Base-by-base conservation (phyloP, 78 protist species). In the Chrysochromulina tobinii region DNA sequence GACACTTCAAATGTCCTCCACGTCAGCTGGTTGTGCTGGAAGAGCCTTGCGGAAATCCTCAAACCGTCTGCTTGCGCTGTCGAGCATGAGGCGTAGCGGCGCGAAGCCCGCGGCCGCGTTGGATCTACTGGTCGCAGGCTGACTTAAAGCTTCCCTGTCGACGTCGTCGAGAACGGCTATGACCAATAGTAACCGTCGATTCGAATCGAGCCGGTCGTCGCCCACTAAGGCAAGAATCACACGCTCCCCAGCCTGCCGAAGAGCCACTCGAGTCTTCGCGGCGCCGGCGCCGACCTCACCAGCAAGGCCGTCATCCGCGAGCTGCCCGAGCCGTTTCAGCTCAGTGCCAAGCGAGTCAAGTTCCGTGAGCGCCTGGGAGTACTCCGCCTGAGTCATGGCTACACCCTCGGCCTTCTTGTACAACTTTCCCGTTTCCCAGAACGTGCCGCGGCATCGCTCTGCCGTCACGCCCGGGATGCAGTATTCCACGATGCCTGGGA, bases 391-490 rank as follows among this genome's bases (percentile, higher is more conserved):
- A 11, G 51, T 25, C 27, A 27, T 3, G 9, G 14, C 17, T 12
- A 21, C n/a, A 9, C 23, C 27, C 50, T 69, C 54, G 54, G 8
- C 50, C 51, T 69, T 69, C 51, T 51, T 27, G 50, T 69, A 69
- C 11, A 69, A 51, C 79, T 69, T 69, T 3, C 79, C 79, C 2
- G 79, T 69, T 14, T 69, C 79, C 79, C 79, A 69, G 51, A 69
- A 69, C 18, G 27, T 51, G 79, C 79, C 79, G 27, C 79, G 79
- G 51, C 79, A 69, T 11, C 79, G 79, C 12, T 69, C 79, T 1
- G 79, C 79, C 4, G 79, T 69, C 27, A 69, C 79, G 6, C 79
- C 79, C 4, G 79, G 79, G 27, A 69, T 69, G 79, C 79, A 69
- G 79, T 69, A 69, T 0, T 9, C 17, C 48, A 21, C 72, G 72